Percentiles rank a stretch among this genome's conserved stretches.
phyloP scores from a whole-genome alignment of 371 early-diverging fungal genomes.

The Mucor circinelloides region DNA sequence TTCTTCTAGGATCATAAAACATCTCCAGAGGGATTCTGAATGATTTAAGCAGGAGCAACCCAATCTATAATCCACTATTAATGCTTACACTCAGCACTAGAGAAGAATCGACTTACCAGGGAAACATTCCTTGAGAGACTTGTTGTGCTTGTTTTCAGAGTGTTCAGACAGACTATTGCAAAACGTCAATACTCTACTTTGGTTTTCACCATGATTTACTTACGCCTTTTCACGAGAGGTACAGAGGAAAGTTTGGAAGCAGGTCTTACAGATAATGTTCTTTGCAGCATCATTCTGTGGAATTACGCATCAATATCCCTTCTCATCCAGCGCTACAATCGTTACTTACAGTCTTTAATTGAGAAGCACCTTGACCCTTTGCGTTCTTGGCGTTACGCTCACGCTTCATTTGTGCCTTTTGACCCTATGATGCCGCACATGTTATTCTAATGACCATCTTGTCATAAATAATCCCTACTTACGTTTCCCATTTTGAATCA shows the following conservation, averaged over 20 bases:
- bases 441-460: neutral
- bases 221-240: constrained; percentile 77
- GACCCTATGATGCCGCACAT: constrained; percentile 49
- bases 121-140: constrained; percentile 81
- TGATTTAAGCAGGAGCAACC: constrained; percentile 11
- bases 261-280: constrained; percentile 75
- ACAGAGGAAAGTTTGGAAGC: constrained; percentile 84
- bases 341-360: constrained; percentile 73
- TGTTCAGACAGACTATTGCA: constrained; percentile 66
- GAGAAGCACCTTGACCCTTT: constrained; percentile 54
- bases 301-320: neutral
- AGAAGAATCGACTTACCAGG: constrained; percentile 52
- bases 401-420: constrained; percentile 77
- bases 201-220: constrained; percentile 18
- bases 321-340: neutral
- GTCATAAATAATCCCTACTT: neutral
- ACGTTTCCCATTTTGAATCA: constrained; percentile 13
- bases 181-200: neutral
- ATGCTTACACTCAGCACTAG: neutral
- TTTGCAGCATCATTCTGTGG: constrained; percentile 79
- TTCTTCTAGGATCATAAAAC: neutral
- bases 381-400: constrained; percentile 73
- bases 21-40: neutral
- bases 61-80: constrained; percentile 5
- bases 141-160: constrained; percentile 81